These are phyloP conservation scores for Podaxis mareebaensis DNA, from an alignment of 768 basidiomycete genomes.

Conservation along the genomic window DNA sequence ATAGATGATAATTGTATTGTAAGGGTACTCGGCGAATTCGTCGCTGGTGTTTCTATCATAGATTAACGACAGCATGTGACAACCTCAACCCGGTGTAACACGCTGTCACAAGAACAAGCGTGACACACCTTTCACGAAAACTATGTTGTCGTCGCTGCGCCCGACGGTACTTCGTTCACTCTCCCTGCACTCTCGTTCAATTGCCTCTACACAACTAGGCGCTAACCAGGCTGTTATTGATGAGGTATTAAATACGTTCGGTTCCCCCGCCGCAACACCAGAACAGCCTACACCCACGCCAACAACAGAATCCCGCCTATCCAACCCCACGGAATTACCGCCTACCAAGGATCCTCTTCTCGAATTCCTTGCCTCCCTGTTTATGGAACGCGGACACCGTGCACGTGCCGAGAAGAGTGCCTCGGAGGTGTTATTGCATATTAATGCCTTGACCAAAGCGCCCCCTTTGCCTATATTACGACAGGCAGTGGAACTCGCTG, in stretches of 20 bases:
- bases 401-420: slow-evolving; percentile 57
- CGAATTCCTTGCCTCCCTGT: slow-evolving; percentile 58
- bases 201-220: slow-evolving; percentile 10
- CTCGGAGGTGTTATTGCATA: slow-evolving; percentile 63
- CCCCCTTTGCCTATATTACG: slow-evolving; percentile 82
- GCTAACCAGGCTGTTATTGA: slow-evolving; percentile 22
- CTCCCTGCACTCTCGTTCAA: slow-evolving; percentile 17
- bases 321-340: slow-evolving; percentile 54
- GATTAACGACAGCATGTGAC: too few species aligned
- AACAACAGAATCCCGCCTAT: slow-evolving; percentile 1
- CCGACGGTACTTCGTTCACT: slow-evolving; percentile 20
- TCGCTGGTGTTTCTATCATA: too few species aligned
- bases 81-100: too few species aligned
- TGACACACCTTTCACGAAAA: slow-evolving; percentile 2
- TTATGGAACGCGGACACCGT: slow-evolving; percentile 67
- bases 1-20: too few species aligned
- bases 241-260: slow-evolving; percentile 22
- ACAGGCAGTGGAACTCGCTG: slow-evolving; percentile 63
- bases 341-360: slow-evolving; percentile 78
- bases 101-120: background rate
- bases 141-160: slow-evolving; percentile 23
- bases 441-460: slow-evolving; percentile 73
- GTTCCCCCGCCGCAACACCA: background rate
- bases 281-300: slow-evolving; percentile 11
- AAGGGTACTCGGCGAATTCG: too few species aligned